These are phyloP conservation scores for Rhodomyrtus psidioides DNA, from an alignment of 441 rosid species.

Conservation along the genomic window DNA sequence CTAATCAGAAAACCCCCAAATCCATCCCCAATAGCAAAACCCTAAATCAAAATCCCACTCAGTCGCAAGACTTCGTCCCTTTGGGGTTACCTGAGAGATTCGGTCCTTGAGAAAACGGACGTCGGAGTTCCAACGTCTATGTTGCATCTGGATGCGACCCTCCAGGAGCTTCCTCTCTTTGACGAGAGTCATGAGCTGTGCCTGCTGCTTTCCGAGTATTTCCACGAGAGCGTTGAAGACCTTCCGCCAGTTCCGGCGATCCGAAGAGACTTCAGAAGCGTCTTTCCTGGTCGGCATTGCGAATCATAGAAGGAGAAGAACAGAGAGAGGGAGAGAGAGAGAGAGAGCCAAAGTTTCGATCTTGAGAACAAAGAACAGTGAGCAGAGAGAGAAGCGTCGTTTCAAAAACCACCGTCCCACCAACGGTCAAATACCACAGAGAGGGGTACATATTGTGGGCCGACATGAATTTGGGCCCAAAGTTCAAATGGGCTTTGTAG, in stretches of 20 bases:
- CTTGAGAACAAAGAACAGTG: background rate
- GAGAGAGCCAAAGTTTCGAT: background rate
- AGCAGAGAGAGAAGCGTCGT: background rate
- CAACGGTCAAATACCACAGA: background rate
- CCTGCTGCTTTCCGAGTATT: constrained; percentile 44
- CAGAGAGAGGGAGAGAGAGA: background rate
- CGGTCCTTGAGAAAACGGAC: constrained; percentile 33
- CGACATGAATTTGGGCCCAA: background rate
- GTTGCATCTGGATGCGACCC: constrained; percentile 39
- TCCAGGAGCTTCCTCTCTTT: constrained; percentile 53
- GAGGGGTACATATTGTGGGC: background rate
- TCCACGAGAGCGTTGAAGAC: constrained; percentile 45
- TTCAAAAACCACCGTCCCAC: background rate
- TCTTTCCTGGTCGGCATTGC: constrained; percentile 15
- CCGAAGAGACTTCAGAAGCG: constrained; percentile 22
- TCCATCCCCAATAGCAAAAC: constrained; percentile 6
- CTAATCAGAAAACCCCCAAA: background rate
- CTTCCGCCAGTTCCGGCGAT: constrained; percentile 48
- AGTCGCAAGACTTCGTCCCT: background rate
- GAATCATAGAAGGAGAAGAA: background rate
- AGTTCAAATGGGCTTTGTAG: background rate
- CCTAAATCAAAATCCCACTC: constrained; percentile 15
- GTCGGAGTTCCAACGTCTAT: constrained; percentile 40
- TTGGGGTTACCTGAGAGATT: constrained; percentile 35
- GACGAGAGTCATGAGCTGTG: constrained; percentile 48